These are phyloP conservation scores for Aurinia saxatilis DNA, from an alignment of 345 rosid species.

Conservation along the genomic window DNA sequence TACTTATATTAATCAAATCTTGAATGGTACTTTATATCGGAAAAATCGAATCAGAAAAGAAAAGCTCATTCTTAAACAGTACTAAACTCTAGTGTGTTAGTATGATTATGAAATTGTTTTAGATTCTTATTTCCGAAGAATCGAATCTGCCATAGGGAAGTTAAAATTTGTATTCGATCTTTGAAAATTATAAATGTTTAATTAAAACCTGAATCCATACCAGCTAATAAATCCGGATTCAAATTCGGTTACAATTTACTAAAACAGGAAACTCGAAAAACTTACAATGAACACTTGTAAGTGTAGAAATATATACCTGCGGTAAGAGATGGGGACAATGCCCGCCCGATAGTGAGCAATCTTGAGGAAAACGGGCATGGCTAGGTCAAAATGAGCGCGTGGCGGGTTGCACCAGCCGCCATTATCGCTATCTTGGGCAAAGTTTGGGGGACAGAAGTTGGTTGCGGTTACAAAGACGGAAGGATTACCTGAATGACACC, in stretches of 20 bases:
- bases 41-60: neutral
- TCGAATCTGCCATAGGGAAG: too few species aligned
- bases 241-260: too few species aligned
- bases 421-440: conserved; percentile 41
- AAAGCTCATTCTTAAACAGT: neutral
- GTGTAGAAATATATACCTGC: conserved; percentile 15
- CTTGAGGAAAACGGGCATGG: conserved; percentile 34
- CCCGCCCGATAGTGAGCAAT: conserved; percentile 66
- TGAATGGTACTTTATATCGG: too few species aligned
- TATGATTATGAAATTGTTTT: neutral
- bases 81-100: too few species aligned
- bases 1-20: neutral
- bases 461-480: conserved; percentile 65
- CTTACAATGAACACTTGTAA: neutral
- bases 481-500: conserved; percentile 66
- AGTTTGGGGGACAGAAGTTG: conserved; percentile 66
- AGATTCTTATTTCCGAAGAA: neutral
- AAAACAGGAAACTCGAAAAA: too few species aligned
- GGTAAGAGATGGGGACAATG: conserved; percentile 56
- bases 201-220: too few species aligned
- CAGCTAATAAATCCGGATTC: too few species aligned
- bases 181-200: too few species aligned
- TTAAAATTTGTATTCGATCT: too few species aligned
- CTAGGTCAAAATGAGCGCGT: conserved; percentile 37
- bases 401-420: conserved; percentile 96